These are phyloP conservation scores for Trypethelium eluteriae DNA, from an alignment of 495 filamentous ascomycete species.

Conservation along the genomic window DNA sequence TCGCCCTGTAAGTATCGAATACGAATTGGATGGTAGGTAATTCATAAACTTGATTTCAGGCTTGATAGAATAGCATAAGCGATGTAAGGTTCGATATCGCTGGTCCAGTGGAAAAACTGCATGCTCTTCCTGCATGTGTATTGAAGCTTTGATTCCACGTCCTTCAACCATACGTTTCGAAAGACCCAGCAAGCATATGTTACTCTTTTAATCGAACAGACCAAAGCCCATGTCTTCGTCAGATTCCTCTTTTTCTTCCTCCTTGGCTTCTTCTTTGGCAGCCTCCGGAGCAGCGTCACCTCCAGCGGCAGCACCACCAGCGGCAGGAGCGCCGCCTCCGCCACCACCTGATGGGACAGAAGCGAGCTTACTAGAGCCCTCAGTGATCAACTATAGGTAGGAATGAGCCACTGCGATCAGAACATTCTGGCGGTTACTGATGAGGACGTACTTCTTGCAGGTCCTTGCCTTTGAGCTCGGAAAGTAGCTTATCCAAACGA, in stretches of 20 bases:
- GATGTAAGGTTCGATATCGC: too few species aligned
- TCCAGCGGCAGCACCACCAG: conserved; percentile 58
- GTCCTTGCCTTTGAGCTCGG: conserved; percentile 96
- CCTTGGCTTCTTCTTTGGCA: conserved; percentile 58
- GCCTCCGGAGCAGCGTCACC: conserved; percentile 61
- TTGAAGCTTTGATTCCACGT: too few species aligned
- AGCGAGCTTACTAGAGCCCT: conserved; percentile 88
- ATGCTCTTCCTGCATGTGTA: too few species aligned
- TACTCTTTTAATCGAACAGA: conserved; percentile 69
- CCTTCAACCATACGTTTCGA: too few species aligned
- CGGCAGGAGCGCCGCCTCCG: conserved; percentile 58
- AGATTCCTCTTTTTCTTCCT: conserved; percentile 79
- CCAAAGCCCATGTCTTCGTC: conserved; percentile 99
- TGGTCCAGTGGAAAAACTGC: too few species aligned
- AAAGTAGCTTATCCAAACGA: conserved; percentile 74
- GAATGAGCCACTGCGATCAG: conserved; percentile 14
- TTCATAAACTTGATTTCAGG: too few species aligned
- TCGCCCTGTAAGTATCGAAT: too few species aligned
- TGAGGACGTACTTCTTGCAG: conserved; percentile 68
- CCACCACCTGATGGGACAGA: conserved; percentile 91
- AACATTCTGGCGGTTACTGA: not conserved
- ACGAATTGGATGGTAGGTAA: too few species aligned
- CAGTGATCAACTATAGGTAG: conserved; percentile 67
- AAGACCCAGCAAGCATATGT: conserved; percentile 37
- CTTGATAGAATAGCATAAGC: too few species aligned